Conservation (phyloP, 2,329 filamentous ascomycete genomes). For the Ciborinia camelliae region DNA sequence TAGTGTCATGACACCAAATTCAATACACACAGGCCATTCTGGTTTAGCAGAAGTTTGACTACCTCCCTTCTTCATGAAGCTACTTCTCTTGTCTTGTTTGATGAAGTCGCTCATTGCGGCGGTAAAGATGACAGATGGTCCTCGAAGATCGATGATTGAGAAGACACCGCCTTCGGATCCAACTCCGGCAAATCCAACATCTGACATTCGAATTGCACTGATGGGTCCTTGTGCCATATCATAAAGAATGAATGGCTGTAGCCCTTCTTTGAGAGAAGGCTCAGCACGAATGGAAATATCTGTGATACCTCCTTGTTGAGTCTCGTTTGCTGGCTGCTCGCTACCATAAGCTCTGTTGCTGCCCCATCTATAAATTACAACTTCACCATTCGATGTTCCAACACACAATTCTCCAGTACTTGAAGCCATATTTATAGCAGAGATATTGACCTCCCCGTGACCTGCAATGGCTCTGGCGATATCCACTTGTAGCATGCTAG, state of each 20-base stretch:
- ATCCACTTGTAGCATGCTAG: constrained; percentile 77
- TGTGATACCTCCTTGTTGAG: constrained; percentile 67
- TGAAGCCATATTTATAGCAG: constrained; percentile 75
- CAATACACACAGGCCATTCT: constrained; percentile 78
- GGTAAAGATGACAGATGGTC: constrained; percentile 78
- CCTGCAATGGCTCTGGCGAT: constrained; percentile 77
- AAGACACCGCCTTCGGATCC: constrained; percentile 82
- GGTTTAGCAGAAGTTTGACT: constrained; percentile 46
- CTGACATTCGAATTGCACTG: constrained; percentile 77
- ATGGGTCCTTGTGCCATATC: constrained; percentile 81
- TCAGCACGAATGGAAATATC: constrained; percentile 73
- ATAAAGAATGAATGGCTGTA: constrained; percentile 76
- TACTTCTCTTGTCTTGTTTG: constrained; percentile 72
- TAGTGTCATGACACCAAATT: constrained; percentile 90
- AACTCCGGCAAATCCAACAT: constrained; percentile 85
- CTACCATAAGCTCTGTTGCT: constrained; percentile 69
- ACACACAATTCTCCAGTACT: constrained; percentile 80
- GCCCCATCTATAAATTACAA: constrained; percentile 86
- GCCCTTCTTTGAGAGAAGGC: constrained; percentile 68
- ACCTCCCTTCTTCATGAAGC: constrained; percentile 60
- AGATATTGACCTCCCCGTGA: constrained; percentile 73
- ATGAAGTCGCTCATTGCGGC: constrained; percentile 68
- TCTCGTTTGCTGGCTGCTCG: constrained; percentile 51
- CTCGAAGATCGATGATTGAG: constrained; percentile 81
- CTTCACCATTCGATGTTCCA: constrained; percentile 78